Percentiles rank a stretch among this genome's conserved stretches.
Evolutionary conservation across 208 protist genomes (phyloP).

Genomic region (Trypanosoma melophagium): DNA sequence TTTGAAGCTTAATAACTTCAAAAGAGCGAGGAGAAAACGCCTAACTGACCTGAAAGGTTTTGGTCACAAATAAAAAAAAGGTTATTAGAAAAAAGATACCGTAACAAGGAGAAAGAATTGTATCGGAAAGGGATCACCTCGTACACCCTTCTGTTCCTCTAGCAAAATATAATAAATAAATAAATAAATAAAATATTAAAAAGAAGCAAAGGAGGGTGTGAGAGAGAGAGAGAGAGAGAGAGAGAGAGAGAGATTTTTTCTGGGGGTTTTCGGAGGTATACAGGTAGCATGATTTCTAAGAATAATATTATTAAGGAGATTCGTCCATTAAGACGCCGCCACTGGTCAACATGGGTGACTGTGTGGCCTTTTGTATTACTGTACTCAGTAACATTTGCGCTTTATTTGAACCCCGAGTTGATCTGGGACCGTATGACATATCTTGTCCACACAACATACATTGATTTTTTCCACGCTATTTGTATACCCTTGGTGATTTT

Average conservation of each 20-base stretch:
- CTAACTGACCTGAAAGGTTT: too few species aligned
- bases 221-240: too few species aligned
- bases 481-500: conserved; percentile 80
- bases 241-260: neutral
- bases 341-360: conserved; percentile 81
- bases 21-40: too few species aligned
- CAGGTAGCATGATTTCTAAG: conserved; percentile 43
- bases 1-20: too few species aligned
- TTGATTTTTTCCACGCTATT: conserved; percentile 90
- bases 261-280: conserved; percentile 19
- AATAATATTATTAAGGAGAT: conserved; percentile 80
- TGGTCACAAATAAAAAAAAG: too few species aligned
- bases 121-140: too few species aligned
- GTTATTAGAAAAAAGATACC: too few species aligned
- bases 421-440: conserved; percentile 88
- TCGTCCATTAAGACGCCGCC: conserved; percentile 51
- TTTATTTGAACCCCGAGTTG: conserved; percentile 81
- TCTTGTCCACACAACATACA: conserved; percentile 84
- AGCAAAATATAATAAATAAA: too few species aligned
- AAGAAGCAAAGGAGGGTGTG: too few species aligned
- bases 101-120: too few species aligned
- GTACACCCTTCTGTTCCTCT: too few species aligned
- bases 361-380: conserved; percentile 83
- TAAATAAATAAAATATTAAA: too few species aligned
- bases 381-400: conserved; percentile 50